Base-by-base conservation (phyloP, 2,329 filamentous ascomycete genomes). In the Orbilia blumenaviensis region DNA sequence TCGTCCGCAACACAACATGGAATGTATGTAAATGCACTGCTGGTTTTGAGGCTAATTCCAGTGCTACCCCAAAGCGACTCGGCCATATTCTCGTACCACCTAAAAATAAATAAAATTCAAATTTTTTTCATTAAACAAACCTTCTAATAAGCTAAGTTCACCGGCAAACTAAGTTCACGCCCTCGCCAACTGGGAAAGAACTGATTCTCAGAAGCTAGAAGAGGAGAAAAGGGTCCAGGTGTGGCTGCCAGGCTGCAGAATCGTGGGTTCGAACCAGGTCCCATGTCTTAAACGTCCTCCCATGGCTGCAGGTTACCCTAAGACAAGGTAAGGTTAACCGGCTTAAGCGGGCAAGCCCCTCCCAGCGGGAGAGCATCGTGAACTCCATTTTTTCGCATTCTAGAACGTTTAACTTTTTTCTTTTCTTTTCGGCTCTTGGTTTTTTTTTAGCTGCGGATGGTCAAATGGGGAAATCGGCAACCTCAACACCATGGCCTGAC, bases 401-500 rank as follows among this genome's bases (percentile, higher is more conserved):
- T 67, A 67, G 69, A 74, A 66, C 50, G 8, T 50, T 46, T 14
- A 34, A 32, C 7, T 9, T 18, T 25, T 18, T 18, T 21, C 6
- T 27, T 27, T 27, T 23, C 10, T 14, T 44, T 29, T 7, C 10
- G 9, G n/a, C n/a, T n/a, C n/a, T n/a, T n/a, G n/a, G n/a, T 23
- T 41, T 21, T 18, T 25, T 9, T 42, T 62, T 18, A 21, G 18
- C 14, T 27, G 21, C 42, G 23, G 0, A 7, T 52, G 38, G 14
- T 72, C 46, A 23, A 72, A 72, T 58, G 46, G 60, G 67, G 67
- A 58, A 72, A 72, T 58, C 44, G 23, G 18, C 27, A 50, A 72
- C 67, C 60, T 72, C 67, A 72, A 72, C 67, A 72, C 67, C 67
- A 71, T 38, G 52, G 52, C 52, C 58, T 25, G 38, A 58, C 25